phyloP scores from a whole-genome alignment of 768 basidiomycete species.

The Auricularia heimuer region DNA sequence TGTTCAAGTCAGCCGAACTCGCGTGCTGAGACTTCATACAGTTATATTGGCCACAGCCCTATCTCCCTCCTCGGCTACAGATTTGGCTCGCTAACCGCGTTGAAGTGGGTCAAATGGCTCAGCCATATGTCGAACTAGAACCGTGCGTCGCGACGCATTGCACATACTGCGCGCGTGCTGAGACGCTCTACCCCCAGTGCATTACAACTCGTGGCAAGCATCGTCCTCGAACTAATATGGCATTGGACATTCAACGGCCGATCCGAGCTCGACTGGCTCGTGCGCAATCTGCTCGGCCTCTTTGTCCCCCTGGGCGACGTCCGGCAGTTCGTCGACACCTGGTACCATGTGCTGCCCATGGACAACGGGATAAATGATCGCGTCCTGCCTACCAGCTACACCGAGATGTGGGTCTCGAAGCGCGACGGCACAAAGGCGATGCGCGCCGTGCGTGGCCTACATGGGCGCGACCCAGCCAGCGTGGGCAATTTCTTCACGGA shows the following conservation, averaged over 20 bases:
- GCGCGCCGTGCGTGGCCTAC: not conserved
- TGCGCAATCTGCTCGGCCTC: conserved; percentile 1
- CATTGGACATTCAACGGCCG: conserved; percentile 2
- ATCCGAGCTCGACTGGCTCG: conserved; percentile 1
- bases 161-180: not conserved
- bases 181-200: not conserved
- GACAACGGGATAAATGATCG: not conserved
- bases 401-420: not conserved
- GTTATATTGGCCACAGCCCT: not conserved
- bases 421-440: not conserved
- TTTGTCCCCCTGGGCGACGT: not conserved
- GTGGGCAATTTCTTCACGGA: conserved; percentile 2
- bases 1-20: not conserved
- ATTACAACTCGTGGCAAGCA: not conserved
- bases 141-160: not conserved
- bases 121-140: not conserved
- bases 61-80: not conserved
- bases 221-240: not conserved
- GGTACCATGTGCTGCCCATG: not conserved
- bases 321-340: not conserved
- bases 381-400: not conserved
- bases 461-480: not conserved
- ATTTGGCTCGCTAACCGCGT: not conserved
- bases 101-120: not conserved
- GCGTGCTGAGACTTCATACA: not conserved